Conservation (phyloP, 2,329 filamentous ascomycete genomes). For the Myriosclerotinia duriaeana region DNA sequence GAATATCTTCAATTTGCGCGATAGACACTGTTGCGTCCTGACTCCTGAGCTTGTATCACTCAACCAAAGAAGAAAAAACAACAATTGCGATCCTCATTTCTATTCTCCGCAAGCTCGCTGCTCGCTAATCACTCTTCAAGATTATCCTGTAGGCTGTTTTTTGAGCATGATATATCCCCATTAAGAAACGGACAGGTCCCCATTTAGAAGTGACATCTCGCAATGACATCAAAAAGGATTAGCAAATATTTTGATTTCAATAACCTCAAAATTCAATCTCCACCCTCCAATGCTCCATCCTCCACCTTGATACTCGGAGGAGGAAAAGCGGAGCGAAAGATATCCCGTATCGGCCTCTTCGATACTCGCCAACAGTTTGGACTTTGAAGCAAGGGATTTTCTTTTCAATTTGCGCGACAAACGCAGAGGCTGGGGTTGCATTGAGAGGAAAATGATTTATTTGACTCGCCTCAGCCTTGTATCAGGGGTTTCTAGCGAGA, state of each 20-base stretch:
- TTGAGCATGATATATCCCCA: background rate
- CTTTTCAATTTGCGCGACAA: slow-evolving; percentile 22
- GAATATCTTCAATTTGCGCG: slow-evolving; percentile 14
- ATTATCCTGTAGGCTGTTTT: background rate
- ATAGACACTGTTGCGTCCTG: background rate
- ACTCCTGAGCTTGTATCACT: background rate
- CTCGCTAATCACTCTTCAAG: background rate
- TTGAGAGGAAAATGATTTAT: background rate
- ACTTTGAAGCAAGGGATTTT: slow-evolving; percentile 16
- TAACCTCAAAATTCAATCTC: slow-evolving; percentile 14
- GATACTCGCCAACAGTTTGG: background rate
- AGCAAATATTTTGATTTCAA: slow-evolving; percentile 12
- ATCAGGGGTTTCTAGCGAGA: slow-evolving; percentile 20
- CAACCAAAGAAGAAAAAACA: background rate
- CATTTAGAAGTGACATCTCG: background rate
- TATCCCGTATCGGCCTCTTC: slow-evolving; percentile 9
- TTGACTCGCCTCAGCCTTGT: slow-evolving; percentile 18
- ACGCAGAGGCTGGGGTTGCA: slow-evolving; percentile 15
- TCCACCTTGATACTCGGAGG: background rate
- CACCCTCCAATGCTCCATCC: background rate
- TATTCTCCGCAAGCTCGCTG: background rate
- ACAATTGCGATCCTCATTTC: slow-evolving; percentile 1
- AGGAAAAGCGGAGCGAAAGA: background rate
- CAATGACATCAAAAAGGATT: slow-evolving; percentile 4
- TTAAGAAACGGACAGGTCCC: background rate